A percentile compares a stretch with the other conserved stretches of the same genome.
These are phyloP conservation scores for Aspergillus ibericus DNA, from an alignment of 2,329 filamentous ascomycete genomes.

Conservation along the genomic window DNA sequence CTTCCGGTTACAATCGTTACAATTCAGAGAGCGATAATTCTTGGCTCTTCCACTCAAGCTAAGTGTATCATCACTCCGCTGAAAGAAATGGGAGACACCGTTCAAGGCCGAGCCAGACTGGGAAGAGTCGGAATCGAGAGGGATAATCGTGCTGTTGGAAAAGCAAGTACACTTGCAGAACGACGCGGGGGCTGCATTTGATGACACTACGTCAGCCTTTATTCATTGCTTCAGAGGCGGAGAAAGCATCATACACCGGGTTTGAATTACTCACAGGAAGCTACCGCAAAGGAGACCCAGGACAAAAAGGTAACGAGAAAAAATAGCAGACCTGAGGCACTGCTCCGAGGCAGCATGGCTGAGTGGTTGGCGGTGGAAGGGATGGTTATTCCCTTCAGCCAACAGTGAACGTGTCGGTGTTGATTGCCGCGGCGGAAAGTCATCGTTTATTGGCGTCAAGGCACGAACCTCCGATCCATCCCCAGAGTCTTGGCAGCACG, in stretches of 20 bases:
- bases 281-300: conserved; percentile 30
- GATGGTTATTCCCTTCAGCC: neutral
- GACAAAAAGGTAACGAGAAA: conserved; percentile 28
- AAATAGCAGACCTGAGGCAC: conserved; percentile 22
- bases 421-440: neutral
- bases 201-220: neutral
- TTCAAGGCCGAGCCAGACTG: conserved; percentile 20
- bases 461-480: neutral
- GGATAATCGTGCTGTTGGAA: conserved; percentile 67
- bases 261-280: conserved; percentile 34
- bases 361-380: neutral
- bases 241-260: neutral
- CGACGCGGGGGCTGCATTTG: conserved; percentile 50
- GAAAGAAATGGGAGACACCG: conserved; percentile 23
- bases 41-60: conserved; percentile 26
- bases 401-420: neutral
- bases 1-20: conserved; percentile 66
- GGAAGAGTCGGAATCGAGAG: conserved; percentile 51
- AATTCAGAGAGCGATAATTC: conserved; percentile 51
- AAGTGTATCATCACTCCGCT: conserved; percentile 20
- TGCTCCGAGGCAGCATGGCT: conserved; percentile 22
- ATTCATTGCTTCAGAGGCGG: neutral
- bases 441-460: neutral
- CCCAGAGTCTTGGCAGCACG: conserved; percentile 15
- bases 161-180: conserved; percentile 74